Evolutionary conservation across 164 flowering plant genomes (phyloP).

Genomic region (Vitis cinerea): DNA sequence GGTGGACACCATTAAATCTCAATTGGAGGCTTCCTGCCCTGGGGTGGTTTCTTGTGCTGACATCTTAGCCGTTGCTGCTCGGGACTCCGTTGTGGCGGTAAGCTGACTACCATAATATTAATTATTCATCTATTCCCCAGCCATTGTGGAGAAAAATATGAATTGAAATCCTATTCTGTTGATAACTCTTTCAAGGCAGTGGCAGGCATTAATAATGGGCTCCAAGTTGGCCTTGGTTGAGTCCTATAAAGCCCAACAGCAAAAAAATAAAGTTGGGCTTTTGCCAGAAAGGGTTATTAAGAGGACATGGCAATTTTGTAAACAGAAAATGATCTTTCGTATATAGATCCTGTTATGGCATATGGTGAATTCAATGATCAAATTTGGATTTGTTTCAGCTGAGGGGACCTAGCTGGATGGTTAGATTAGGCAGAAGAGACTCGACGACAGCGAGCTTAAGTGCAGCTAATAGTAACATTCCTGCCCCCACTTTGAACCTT

Average conservation of each 20-base stretch:
- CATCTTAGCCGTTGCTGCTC: constrained; percentile 36
- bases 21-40: constrained; percentile 30
- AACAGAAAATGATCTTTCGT: no score
- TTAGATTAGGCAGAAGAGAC: constrained; percentile 42
- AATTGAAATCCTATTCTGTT: no score
- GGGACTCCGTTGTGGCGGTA: constrained; percentile 37
- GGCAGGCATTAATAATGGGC: no score
- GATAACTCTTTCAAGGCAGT: no score
- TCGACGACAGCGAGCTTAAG: constrained; percentile 31
- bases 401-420: constrained; percentile 38
- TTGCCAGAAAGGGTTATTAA: no score
- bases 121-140: background rate
- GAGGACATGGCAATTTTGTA: no score
- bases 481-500: constrained; percentile 24
- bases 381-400: constrained; percentile 19
- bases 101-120: background rate
- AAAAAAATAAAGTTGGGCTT: no score
- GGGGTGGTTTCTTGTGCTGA: constrained; percentile 50
- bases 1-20: constrained; percentile 33
- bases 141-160: no score
- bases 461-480: constrained; percentile 27
- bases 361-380: background rate
- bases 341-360: no score
- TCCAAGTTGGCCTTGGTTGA: no score
- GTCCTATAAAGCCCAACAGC: no score